A percentile compares a stretch with the other conserved stretches of the same genome.
These are phyloP conservation scores for Ascochyta viciae-villosae DNA, from an alignment of 2,329 filamentous ascomycete species.

Conservation along the genomic window DNA sequence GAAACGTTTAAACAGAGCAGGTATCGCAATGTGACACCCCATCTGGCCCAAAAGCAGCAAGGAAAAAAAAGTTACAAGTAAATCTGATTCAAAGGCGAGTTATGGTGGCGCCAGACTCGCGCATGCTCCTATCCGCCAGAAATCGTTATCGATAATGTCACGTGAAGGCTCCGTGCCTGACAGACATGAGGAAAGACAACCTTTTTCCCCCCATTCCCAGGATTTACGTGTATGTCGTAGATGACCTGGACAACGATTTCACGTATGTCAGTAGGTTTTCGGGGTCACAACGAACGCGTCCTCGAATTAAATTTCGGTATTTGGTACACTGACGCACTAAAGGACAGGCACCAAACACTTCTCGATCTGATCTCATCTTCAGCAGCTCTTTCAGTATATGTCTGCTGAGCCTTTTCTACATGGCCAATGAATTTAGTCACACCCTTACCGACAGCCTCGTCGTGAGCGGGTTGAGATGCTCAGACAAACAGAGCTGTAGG, in stretches of 20 bases:
- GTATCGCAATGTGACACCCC: not conserved
- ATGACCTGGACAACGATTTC: no score
- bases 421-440: not conserved
- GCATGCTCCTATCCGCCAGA: not conserved
- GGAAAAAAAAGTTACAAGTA: not conserved
- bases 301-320: no score
- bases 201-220: no score
- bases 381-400: not conserved
- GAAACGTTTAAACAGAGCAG: not conserved
- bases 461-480: not conserved
- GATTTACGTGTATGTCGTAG: no score
- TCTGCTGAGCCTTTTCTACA: not conserved
- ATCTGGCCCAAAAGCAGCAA: not conserved
- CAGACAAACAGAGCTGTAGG: not conserved
- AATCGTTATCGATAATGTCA: slow-evolving; percentile 11
- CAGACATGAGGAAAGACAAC: no score
- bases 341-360: not conserved
- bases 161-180: not conserved
- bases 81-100: not conserved
- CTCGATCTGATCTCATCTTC: not conserved
- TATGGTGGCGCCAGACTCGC: not conserved
- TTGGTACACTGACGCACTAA: no score
- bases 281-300: no score
- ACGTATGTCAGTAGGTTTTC: no score
- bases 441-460: not conserved